Evolutionary conservation across 768 basidiomycete species (phyloP).

Genomic region (Termitomyces sp.): DNA sequence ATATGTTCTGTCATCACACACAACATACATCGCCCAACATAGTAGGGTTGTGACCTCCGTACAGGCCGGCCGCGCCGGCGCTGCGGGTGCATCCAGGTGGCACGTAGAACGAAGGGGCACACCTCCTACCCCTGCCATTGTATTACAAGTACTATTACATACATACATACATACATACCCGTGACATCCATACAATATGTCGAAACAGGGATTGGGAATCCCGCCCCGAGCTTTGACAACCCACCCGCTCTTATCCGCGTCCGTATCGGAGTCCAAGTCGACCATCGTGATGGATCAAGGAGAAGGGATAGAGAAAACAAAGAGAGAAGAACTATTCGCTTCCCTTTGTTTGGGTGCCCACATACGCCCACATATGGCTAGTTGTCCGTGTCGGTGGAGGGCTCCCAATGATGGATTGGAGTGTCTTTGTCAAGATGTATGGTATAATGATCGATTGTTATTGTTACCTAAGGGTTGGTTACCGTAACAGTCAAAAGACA

Average conservation of each 20-base stretch:
- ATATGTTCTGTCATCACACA: too few relatives aligned
- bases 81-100: too few relatives aligned
- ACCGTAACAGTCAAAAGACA: too few relatives aligned
- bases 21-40: too few relatives aligned
- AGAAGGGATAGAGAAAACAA: background rate
- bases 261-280: constrained; percentile 1
- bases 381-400: background rate
- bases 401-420: background rate
- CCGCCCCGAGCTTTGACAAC: background rate
- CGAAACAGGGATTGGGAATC: background rate
- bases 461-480: background rate
- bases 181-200: background rate
- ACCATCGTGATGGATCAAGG: background rate
- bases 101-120: background rate
- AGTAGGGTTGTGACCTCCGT: too few relatives aligned
- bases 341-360: background rate
- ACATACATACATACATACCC: background rate
- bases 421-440: background rate
- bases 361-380: background rate
- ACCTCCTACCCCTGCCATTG: too few relatives aligned
- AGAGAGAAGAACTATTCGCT: background rate
- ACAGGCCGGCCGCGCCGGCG: too few relatives aligned
- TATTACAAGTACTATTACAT: too few relatives aligned
- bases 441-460: background rate
- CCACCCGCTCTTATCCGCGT: background rate